Evolutionary conservation across 176 grass and related monocot genomes (phyloP), one percentile per base, ranked within the genome.

Genomic region (Phyllostachys edulis): DNA sequence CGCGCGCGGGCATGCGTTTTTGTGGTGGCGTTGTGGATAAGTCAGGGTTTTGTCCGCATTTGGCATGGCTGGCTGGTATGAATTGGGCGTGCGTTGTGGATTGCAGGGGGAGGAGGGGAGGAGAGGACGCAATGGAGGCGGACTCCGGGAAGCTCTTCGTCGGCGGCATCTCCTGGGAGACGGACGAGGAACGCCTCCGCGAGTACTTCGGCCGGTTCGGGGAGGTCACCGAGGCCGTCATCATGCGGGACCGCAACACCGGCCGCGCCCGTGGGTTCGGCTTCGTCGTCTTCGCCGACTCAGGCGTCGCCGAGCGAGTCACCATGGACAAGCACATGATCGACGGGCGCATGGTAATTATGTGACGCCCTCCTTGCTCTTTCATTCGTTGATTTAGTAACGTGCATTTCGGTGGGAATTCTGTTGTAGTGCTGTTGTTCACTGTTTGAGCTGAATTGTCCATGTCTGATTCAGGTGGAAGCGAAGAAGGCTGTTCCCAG

Each of bases 141-240:
- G 95, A 95, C 87, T 88, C 87, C 74, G 93, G 96, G 52, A 98
- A 98, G 91, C 93, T 98, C 73, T 98, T 98, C 73, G 87, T 98
- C 63, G 93, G 96, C 47, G 96, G 96, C 41, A 98, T 98, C 89
- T 98, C 96, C 5, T 95, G 96, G 96, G 93, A 98, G 78, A 98
- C 96, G 12, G 94, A 95, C 50, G 96, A 98, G 88, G 96, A 94
- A 2, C 89, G 93, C 68, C 93, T 98, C 71, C 91, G 89, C 23
- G 91, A 92, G 21, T 95, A 98, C 86, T 98, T 98, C 47, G 63
- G 88, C 21, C 87, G 23, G 72, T 98, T 93, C 69, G 96, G 96
- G 2, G 93, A 98, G 82, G 96, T 98, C 64, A 90, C 92, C n/a
- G 96, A 98, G 73, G 93, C 91, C 4, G 87, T 98, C 67, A 98